Evolutionary conservation across 495 filamentous ascomycete genomes (phyloP), one percentile per base, ranked within the genome.

Genomic region (Xylaria venustula): DNA sequence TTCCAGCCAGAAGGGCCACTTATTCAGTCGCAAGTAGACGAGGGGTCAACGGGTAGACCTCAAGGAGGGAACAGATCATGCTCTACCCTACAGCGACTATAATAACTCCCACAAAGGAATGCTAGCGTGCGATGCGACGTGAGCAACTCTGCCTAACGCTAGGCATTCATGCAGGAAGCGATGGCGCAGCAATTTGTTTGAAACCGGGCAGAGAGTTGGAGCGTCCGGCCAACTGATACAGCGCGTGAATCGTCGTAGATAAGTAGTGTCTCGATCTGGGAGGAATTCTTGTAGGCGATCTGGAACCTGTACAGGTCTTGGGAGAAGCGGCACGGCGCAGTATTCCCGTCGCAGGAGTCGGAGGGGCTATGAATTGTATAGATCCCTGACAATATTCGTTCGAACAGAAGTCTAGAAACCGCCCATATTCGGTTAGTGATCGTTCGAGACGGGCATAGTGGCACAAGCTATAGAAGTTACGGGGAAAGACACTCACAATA

Each of bases 401-500:
- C 58, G 48, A 41, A 40, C 26, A 36, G 22, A 22, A 47, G 8
- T 40, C 58, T 54, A 22, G 48, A 60, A 36, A 53, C 22, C 34
- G 36, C 22, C 58, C 37, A 52, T 40, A 40, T 37, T 48, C 52
- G 30, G 50, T 61, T 40, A 61, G 47, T 26, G 28, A 41, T 40
- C 7, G 44, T 53, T 26, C 50, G 41, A 37, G 50, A 40, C 20
- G 22, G 34, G n/a, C 19, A 42, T n/a, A 47, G 28, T 19, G 44
- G 20, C 8, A 34, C 41, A 8, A 3, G 3, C 30, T 20, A 12
- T 46, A 61, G 32, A 54, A 48, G 12, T 48, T 17, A 22, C 14
- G 19, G 40, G 28, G 28, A 22, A 40, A 61, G 49, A 54, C 12
- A 54, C 58, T 54, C 34, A 61, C 58, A 40, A 48, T 25, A 45